Conservation (phyloP, 192 early-diverging fungal genomes). For the Rhizophlyctis rosea region DNA sequence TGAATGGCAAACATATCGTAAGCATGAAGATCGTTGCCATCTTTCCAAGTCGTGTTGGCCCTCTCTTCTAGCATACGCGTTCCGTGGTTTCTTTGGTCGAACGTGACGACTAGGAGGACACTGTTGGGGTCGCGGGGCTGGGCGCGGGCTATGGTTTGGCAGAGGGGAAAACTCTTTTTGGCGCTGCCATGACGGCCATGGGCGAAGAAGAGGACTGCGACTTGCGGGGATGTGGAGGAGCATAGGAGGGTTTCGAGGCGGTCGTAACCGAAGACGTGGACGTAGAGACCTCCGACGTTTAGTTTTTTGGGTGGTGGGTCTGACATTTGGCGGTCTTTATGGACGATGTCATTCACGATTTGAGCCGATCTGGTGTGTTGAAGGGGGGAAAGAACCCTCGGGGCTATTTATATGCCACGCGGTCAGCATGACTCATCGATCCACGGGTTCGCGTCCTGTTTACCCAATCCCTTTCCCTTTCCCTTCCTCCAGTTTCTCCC, state of each 20-base stretch:
- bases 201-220: constrained; percentile 17
- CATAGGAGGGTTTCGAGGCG: neutral
- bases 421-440: too few relatives aligned
- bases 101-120: constrained; percentile 35
- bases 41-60: constrained; percentile 40
- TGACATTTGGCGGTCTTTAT: too few relatives aligned
- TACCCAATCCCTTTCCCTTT: too few relatives aligned
- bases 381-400: too few relatives aligned
- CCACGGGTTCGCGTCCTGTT: too few relatives aligned
- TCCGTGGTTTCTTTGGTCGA: constrained; percentile 60
- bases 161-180: constrained; percentile 1
- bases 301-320: neutral
- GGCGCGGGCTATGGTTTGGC: neutral
- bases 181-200: constrained; percentile 14
- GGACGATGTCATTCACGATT: too few relatives aligned
- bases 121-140: neutral
- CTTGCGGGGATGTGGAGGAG: neutral
- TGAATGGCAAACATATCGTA: constrained; percentile 27
- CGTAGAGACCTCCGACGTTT: neutral
- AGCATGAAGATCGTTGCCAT: constrained; percentile 33
- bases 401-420: too few relatives aligned
- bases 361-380: too few relatives aligned
- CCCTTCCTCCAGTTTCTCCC: too few relatives aligned
- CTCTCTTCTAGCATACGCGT: constrained; percentile 27
- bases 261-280: neutral